Evolutionary conservation across 805 yeast species (phyloP).

Genomic region (Ogataea wickerhamii): DNA sequence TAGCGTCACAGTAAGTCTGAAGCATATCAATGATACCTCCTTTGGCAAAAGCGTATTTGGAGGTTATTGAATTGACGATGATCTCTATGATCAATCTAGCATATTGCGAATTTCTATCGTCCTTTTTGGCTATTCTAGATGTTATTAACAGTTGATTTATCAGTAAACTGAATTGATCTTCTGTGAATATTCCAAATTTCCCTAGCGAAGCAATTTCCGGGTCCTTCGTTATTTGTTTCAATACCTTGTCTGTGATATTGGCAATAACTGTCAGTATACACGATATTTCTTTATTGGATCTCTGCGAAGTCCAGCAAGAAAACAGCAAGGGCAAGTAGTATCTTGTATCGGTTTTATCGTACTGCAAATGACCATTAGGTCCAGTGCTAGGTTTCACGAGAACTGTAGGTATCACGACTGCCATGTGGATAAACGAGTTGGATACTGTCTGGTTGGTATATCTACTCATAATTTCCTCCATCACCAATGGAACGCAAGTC

Average conservation of each 20-base stretch:
- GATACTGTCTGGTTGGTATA: slow-evolving; percentile 53
- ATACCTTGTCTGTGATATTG: slow-evolving; percentile 48
- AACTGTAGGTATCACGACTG: slow-evolving; percentile 49
- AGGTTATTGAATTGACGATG: slow-evolving; percentile 61
- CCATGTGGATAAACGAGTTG: slow-evolving; percentile 48
- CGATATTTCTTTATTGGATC: slow-evolving; percentile 49
- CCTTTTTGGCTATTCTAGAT: slow-evolving; percentile 22
- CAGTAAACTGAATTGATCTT: slow-evolving; percentile 56
- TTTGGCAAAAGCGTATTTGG: slow-evolving; percentile 37
- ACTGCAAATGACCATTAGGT: slow-evolving; percentile 16
- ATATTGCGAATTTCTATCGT: slow-evolving; percentile 25
- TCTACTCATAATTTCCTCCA: slow-evolving; percentile 47
- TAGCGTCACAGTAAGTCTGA: slow-evolving; percentile 56
- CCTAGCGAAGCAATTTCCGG: slow-evolving; percentile 37
- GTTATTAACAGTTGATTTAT: slow-evolving; percentile 47
- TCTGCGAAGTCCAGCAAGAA: slow-evolving; percentile 63
- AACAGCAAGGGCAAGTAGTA: slow-evolving; percentile 63
- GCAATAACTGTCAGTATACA: slow-evolving; percentile 65
- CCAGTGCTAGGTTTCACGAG: slow-evolving; percentile 27
- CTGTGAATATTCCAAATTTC: slow-evolving; percentile 59
- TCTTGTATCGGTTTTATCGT: slow-evolving; percentile 31
- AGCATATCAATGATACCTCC: slow-evolving; percentile 52
- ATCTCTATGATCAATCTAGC: slow-evolving; percentile 32
- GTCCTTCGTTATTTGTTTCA: slow-evolving; percentile 32
- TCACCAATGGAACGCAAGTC: slow-evolving; percentile 45